phyloP scores from a whole-genome alignment of 2,329 filamentous ascomycete species.

The Ilyonectria mors-panacis region DNA sequence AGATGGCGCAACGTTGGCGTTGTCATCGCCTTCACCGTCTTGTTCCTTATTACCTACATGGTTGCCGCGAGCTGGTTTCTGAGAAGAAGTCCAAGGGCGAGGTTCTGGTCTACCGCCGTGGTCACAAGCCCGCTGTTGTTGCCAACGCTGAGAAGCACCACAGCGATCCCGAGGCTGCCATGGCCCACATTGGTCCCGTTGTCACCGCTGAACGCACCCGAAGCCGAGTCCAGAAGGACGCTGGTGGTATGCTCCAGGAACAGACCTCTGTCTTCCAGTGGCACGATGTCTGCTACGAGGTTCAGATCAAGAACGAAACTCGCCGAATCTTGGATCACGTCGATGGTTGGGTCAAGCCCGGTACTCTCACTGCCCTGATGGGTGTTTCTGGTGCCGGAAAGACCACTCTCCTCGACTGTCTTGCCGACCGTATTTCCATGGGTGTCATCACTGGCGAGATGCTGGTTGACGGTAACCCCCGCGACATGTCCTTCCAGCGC shows the following conservation, averaged over 20 bases:
- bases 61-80: conserved; percentile 75
- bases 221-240: conserved; percentile 54
- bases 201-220: conserved; percentile 61
- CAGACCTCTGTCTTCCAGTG: conserved; percentile 89
- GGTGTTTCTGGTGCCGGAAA: conserved; percentile 95
- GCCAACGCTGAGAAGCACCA: conserved; percentile 73
- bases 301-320: conserved; percentile 83
- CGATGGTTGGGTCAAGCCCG: conserved; percentile 94
- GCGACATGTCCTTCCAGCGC: conserved; percentile 88
- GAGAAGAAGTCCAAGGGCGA: conserved; percentile 82
- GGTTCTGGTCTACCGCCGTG: conserved; percentile 80
- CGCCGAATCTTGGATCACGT: conserved; percentile 87
- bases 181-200: conserved; percentile 64
- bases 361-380: conserved; percentile 91
- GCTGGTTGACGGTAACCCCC: conserved; percentile 74
- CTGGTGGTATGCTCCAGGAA: conserved; percentile 60
- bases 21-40: conserved; percentile 74
- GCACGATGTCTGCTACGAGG: conserved; percentile 83
- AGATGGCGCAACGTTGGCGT: conserved; percentile 82
- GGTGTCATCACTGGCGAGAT: conserved; percentile 91
- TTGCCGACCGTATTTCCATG: conserved; percentile 89
- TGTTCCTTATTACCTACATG: conserved; percentile 75
- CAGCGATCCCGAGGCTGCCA: conserved; percentile 70
- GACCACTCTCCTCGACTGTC: conserved; percentile 88
- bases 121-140: conserved; percentile 72